Conservation (phyloP, 139 green algal species). For the Astrephomene gubernaculifera region DNA sequence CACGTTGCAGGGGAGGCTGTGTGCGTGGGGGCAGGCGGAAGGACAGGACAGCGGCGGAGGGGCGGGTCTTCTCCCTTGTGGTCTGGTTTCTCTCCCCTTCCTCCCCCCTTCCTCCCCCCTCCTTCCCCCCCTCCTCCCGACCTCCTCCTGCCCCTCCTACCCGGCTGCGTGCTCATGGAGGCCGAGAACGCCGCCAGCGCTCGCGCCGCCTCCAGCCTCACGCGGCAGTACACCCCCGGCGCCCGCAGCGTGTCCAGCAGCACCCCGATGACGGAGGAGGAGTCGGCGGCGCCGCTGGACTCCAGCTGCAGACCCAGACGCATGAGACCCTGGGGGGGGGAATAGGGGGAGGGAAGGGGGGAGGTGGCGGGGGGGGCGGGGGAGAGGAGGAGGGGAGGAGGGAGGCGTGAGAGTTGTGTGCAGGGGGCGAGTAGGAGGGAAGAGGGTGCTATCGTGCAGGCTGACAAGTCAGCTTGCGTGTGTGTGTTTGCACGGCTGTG, state of each 20-base stretch:
- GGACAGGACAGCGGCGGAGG: no score
- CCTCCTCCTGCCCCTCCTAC: neutral
- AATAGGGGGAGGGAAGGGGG: neutral
- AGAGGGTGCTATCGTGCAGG: neutral
- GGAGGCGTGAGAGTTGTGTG: neutral
- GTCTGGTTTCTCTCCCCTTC: no score
- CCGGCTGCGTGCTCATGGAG: conserved; percentile 38
- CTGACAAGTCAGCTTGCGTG: no score
- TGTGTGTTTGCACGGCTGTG: neutral
- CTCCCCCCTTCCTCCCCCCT: neutral
- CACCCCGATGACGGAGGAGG: conserved; percentile 32
- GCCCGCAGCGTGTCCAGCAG: conserved; percentile 21
- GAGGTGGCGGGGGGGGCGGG: neutral
- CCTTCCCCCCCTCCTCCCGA: neutral
- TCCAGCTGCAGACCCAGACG: conserved; percentile 38
- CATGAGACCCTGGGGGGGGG: conserved; percentile 14
- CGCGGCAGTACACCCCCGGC: conserved; percentile 19
- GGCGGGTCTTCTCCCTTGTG: no score
- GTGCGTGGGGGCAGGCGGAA: no score
- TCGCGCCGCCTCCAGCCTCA: conserved; percentile 21
- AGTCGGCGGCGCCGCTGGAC: conserved; percentile 34
- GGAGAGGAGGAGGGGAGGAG: neutral
- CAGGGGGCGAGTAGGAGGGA: neutral
- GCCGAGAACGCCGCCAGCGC: conserved; percentile 33
- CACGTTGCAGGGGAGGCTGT: no score